Conservation (phyloP, 768 basidiomycete species). For the Lactarius tabidus region DNA sequence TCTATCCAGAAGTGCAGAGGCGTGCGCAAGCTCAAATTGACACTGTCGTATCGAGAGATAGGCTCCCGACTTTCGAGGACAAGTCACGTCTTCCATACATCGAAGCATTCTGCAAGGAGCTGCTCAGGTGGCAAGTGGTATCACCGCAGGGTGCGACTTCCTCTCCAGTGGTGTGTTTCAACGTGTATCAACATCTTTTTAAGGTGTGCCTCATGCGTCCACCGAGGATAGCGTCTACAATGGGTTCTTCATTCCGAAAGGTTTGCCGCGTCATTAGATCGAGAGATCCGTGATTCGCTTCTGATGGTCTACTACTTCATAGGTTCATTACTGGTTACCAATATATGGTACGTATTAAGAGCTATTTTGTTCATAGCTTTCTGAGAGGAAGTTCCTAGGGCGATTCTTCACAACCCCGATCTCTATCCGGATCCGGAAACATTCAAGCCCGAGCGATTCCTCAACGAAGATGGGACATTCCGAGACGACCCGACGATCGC, state of each 20-base stretch:
- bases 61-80: slow-evolving; percentile 16
- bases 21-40: slow-evolving; percentile 23
- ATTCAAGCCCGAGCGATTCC: slow-evolving; percentile 1
- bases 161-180: slow-evolving; percentile 15
- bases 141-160: neutral
- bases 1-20: slow-evolving; percentile 18
- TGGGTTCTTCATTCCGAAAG: slow-evolving; percentile 12
- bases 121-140: too few species aligned
- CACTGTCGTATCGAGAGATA: slow-evolving; percentile 8
- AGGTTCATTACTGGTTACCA: neutral
- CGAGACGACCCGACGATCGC: neutral
- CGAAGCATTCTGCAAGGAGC: too few species aligned
- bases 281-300: neutral
- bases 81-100: too few species aligned
- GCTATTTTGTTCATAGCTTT: neutral
- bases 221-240: neutral
- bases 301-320: neutral
- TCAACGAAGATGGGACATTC: neutral
- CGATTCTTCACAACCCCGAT: neutral
- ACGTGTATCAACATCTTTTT: neutral
- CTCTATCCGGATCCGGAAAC: neutral
- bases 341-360: neutral
- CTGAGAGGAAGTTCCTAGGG: neutral
- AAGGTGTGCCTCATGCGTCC: slow-evolving; percentile 3
- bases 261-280: neutral